These are phyloP conservation scores for Fusarium sp. DNA, from an alignment of 2,329 filamentous ascomycete species.

Conservation along the genomic window DNA sequence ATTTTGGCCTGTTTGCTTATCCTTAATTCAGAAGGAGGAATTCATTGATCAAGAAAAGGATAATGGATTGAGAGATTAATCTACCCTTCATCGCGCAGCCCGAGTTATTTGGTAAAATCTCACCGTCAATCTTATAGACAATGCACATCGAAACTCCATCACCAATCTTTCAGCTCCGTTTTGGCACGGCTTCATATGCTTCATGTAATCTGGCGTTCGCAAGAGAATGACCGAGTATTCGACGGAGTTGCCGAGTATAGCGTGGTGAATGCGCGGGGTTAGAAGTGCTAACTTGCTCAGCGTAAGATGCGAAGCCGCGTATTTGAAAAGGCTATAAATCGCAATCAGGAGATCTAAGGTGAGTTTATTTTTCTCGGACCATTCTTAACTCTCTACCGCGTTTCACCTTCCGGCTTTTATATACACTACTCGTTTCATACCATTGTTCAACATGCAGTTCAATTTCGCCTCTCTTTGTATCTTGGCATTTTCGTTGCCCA, in stretches of 20 bases:
- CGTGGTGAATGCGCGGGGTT: background rate
- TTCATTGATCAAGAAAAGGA: background rate
- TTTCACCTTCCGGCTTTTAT: background rate
- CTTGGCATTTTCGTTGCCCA: background rate
- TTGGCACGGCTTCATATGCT: background rate
- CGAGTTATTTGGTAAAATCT: background rate
- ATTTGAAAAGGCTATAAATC: background rate
- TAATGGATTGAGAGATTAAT: fast-evolving
- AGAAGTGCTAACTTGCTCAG: too few relatives aligned
- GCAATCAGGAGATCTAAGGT: too few relatives aligned
- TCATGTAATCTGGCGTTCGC: background rate
- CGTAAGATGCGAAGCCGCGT: background rate
- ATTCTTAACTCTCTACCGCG: background rate
- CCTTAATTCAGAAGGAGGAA: fast-evolving
- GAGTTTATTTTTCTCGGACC: fast-evolving
- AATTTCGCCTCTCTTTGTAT: background rate
- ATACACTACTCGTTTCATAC: background rate
- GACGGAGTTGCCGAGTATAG: background rate
- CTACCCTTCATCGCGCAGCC: background rate
- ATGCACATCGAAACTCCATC: background rate
- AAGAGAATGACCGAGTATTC: too few relatives aligned
- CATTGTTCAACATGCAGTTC: background rate
- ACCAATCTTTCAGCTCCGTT: background rate
- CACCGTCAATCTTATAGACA: background rate
- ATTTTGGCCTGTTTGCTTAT: background rate